A percentile compares a stretch with the other conserved stretches of the same genome.
These are phyloP conservation scores for Thraustotheca clavata DNA, from an alignment of 352 stramenopile species.

Conservation along the genomic window DNA sequence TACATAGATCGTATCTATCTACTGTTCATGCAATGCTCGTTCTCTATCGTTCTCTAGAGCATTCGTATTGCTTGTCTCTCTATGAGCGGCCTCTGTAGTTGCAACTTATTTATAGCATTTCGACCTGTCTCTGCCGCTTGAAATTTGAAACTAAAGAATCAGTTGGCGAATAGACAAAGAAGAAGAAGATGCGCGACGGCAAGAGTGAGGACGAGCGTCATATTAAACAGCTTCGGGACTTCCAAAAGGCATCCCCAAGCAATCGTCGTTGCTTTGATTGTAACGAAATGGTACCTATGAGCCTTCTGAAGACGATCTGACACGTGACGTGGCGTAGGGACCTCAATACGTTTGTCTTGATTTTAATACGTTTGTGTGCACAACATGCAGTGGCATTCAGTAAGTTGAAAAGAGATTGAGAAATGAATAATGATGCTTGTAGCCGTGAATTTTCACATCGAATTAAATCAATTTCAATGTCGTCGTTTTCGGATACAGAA, in stretches of 20 bases:
- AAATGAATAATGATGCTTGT: background rate
- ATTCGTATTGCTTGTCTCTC: too few species aligned
- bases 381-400: constrained; percentile 89
- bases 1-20: too few species aligned
- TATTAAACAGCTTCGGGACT: constrained; percentile 80
- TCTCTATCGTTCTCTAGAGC: too few species aligned
- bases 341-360: constrained; percentile 88
- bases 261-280: constrained; percentile 87
- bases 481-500: constrained; percentile 88
- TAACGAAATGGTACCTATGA: constrained; percentile 70
- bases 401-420: constrained; percentile 28
- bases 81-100: too few species aligned
- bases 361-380: constrained; percentile 94
- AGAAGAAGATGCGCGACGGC: constrained; percentile 30
- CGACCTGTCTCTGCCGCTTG: too few species aligned
- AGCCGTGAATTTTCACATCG: constrained; percentile 89
- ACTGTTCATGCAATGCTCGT: too few species aligned
- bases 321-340: constrained; percentile 40
- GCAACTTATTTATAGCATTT: too few species aligned
- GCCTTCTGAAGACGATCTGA: constrained; percentile 11
- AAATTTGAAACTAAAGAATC: too few species aligned
- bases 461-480: constrained; percentile 92
- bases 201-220: constrained; percentile 76
- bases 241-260: constrained; percentile 54
- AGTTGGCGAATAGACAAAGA: too few species aligned